Evolutionary conservation across 805 yeast genomes (phyloP).

Genomic region (Teunomyces barrocoloradensis): DNA sequence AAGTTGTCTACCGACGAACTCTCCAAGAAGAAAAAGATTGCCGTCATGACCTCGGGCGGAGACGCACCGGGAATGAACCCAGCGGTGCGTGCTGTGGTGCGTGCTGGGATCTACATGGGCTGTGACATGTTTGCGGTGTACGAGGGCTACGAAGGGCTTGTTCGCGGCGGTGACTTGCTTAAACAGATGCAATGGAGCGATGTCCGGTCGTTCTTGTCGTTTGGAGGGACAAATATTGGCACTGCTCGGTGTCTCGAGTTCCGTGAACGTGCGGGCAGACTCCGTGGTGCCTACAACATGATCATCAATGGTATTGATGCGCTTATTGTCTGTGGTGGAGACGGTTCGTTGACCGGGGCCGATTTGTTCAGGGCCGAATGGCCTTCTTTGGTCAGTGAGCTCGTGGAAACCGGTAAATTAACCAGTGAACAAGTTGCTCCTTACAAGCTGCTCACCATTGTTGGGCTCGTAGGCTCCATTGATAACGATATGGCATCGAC

Average conservation of each 20-base stretch:
- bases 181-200: conserved; percentile 69
- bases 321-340: conserved; percentile 79
- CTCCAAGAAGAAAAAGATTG: conserved; percentile 48
- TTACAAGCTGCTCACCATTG: conserved; percentile 60
- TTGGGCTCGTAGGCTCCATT: conserved; percentile 79
- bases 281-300: conserved; percentile 62
- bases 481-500: conserved; percentile 86
- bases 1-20: not conserved
- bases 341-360: conserved; percentile 81
- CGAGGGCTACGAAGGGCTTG: conserved; percentile 76
- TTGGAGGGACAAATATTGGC: conserved; percentile 78
- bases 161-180: conserved; percentile 60
- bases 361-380: conserved; percentile 74
- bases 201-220: conserved; percentile 66
- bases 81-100: conserved; percentile 67
- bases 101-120: conserved; percentile 63
- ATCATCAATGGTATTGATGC: conserved; percentile 74
- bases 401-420: conserved; percentile 45
- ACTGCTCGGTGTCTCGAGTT: conserved; percentile 73
- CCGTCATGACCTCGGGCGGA: conserved; percentile 80
- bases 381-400: conserved; percentile 66
- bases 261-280: conserved; percentile 63
- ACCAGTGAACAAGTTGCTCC: conserved; percentile 45
- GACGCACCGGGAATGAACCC: conserved; percentile 84
- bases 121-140: conserved; percentile 66